Evolutionary conservation across 805 yeast genomes (phyloP), one percentile per base, ranked within the genome.

Genomic region (Nakazawaea pomicola): DNA sequence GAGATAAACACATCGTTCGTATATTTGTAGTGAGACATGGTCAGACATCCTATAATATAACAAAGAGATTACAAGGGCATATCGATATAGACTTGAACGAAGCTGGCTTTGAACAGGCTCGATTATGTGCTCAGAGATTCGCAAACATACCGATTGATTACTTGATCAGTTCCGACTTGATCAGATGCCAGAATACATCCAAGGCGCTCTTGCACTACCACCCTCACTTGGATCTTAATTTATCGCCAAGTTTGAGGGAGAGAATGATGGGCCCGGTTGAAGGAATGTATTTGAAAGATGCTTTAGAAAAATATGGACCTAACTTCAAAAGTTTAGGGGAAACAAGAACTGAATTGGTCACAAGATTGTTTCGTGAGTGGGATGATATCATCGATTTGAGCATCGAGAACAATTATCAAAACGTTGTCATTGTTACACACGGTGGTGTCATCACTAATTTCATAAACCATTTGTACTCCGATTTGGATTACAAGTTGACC

Each of bases 21-120:
- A 43, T 84, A 3, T 80, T 82, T 48, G 57, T 86, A 4, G 75
- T 87, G 4, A 74, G 96, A 52, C 96, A 87, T 52, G 96, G 95
- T 1, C 93, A 83, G 56, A 87, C 96, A 0, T 79, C 79, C 43
- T 80, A 81, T 58, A 87, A 87, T 55, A 68, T 70, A 29, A 55
- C 71, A 40, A 81, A 78, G 59, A 81, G 83, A 36, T 59, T 87
- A 29, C 96, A 87, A 59, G 96, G 96, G 1, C 95, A 87, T 54
- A 52, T 67, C 33, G 82, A 87, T 54, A 75, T 79, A 4, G 71
- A 76, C 15, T 54, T 88, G 41, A 86, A 86, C 53, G 71, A 61
- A 0, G 67, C 64, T 3, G 95, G 96, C 0, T 42, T 54, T 2
- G 49, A 61, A 3, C 95, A 87, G 56, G 88, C 90, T 2, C 50